These are phyloP conservation scores for Musa itinerans DNA, from an alignment of 176 grass and related monocot species.

Conservation along the genomic window DNA sequence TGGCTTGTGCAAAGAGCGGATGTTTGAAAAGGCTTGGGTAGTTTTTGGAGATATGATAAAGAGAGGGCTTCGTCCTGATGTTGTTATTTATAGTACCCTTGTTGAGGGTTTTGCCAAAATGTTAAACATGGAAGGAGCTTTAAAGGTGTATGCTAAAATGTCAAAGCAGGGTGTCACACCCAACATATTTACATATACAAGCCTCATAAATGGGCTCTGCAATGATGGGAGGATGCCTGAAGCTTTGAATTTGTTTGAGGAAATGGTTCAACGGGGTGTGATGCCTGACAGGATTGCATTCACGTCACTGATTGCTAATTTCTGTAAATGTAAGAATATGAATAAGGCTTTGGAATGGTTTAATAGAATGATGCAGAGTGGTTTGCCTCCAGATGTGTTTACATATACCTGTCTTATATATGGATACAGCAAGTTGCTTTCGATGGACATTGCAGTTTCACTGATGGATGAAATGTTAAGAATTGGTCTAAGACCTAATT, in stretches of 20 bases:
- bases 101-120: constrained; percentile 57
- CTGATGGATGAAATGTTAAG: constrained; percentile 56
- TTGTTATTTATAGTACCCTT: constrained; percentile 52
- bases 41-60: constrained; percentile 60
- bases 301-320: constrained; percentile 1
- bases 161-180: constrained; percentile 30
- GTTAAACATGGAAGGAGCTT: constrained; percentile 42
- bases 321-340: neutral
- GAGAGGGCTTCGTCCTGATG: constrained; percentile 46
- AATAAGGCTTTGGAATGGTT: neutral
- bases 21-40: constrained; percentile 30
- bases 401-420: constrained; percentile 56
- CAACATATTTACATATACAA: constrained; percentile 49
- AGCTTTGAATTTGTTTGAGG: constrained; percentile 31
- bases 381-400: constrained; percentile 45
- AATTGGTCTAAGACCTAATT: constrained; percentile 35
- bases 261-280: constrained; percentile 27
- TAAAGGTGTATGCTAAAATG: constrained; percentile 38
- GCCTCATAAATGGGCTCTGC: constrained; percentile 48
- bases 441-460: constrained; percentile 36
- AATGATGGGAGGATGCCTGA: constrained; percentile 37
- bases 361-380: constrained; percentile 1
- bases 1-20: constrained; percentile 41
- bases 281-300: constrained; percentile 26
- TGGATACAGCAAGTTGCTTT: constrained; percentile 46